These are phyloP conservation scores for Arthroderma sp. DNA, from an alignment of 2,329 filamentous ascomycete genomes.

Conservation along the genomic window DNA sequence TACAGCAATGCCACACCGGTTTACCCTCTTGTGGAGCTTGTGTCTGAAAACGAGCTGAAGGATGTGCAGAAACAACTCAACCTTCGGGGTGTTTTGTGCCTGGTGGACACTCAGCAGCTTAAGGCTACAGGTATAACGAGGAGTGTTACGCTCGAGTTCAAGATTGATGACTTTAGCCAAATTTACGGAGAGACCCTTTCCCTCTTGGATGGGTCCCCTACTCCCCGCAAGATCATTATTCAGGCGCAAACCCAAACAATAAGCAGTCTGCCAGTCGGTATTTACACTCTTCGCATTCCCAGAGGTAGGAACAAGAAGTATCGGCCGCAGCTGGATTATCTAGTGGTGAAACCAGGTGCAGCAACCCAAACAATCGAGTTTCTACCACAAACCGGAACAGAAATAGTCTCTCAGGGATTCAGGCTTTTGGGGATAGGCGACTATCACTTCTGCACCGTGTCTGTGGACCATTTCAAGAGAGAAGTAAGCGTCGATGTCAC, in stretches of 20 bases:
- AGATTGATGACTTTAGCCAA: constrained; percentile 1
- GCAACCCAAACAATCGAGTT: neutral
- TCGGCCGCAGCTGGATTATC: neutral
- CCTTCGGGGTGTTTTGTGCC: neutral
- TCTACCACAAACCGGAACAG: neutral
- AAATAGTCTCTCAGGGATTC: neutral
- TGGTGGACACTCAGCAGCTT: neutral
- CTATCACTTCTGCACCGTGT: neutral
- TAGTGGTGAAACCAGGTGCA: neutral
- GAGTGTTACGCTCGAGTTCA: neutral
- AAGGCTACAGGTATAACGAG: neutral
- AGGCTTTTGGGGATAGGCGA: neutral
- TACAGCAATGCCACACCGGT: neutral
- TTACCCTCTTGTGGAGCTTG: neutral
- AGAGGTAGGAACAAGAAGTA: neutral
- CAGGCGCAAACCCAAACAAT: neutral
- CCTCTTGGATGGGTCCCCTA: neutral
- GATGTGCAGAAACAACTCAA: neutral
- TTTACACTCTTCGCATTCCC: neutral
- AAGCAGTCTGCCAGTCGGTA: neutral
- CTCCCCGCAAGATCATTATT: neutral
- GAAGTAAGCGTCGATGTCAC: neutral
- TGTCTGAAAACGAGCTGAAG: neutral
- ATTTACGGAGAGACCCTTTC: neutral
- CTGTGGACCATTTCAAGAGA: neutral